Conservation (phyloP, 306 rosid genomes). For the Castanea crenata region DNA sequence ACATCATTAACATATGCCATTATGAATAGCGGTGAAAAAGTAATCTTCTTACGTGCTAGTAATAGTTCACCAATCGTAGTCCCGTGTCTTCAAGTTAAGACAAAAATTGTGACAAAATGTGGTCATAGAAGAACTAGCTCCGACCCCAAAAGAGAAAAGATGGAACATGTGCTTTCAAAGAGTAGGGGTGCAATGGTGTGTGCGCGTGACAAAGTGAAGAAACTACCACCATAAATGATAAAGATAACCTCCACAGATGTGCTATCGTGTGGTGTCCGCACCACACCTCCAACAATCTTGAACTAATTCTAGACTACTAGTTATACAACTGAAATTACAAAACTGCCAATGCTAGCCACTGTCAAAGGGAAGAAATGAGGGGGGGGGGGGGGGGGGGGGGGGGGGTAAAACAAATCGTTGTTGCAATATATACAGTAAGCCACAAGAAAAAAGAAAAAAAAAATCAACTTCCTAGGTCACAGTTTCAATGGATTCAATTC, state of each 20-base stretch:
- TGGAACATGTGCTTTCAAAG: neutral
- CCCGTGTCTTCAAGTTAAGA: no score
- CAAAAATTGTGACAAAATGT: no score
- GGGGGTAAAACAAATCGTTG: conserved; percentile 16
- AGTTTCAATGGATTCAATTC: conserved; percentile 14
- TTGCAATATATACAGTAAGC: conserved; percentile 44
- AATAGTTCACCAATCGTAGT: no score
- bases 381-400: neutral
- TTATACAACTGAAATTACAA: conserved; percentile 9
- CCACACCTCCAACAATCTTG: neutral
- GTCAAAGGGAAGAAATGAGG: conserved; percentile 16
- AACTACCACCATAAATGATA: neutral
- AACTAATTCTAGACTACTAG: neutral
- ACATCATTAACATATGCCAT: no score
- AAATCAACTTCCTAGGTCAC: conserved; percentile 20
- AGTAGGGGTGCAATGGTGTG: neutral
- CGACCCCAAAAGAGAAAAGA: no score
- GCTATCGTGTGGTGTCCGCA: no score
- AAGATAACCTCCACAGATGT: no score
- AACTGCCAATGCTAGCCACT: conserved; percentile 27
- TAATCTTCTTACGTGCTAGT: no score
- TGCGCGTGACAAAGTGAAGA: neutral
- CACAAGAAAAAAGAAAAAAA: conserved; percentile 11
- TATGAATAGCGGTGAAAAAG: no score
- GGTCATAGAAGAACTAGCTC: no score